These are phyloP conservation scores for Musa itinerans DNA, from an alignment of 176 grass and related monocot species.

Conservation along the genomic window DNA sequence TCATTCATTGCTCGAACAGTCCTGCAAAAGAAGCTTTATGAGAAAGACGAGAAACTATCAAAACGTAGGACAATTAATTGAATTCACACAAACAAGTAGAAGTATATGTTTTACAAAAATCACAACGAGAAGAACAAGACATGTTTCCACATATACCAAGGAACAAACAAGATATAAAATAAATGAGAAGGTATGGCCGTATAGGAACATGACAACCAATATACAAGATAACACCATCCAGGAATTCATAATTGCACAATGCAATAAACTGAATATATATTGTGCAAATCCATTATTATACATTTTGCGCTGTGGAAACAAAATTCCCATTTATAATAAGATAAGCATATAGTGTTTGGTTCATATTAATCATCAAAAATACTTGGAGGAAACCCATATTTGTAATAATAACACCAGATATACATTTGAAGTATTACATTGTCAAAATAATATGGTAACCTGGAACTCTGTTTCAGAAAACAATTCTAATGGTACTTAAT, in stretches of 20 bases:
- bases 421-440: neutral
- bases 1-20: conserved; percentile 86
- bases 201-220: neutral
- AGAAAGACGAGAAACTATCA: neutral
- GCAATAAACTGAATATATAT: no score
- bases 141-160: neutral
- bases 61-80: no score
- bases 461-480: neutral
- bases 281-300: no score
- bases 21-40: conserved; percentile 29
- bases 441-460: neutral
- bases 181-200: neutral
- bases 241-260: neutral
- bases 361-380: no score
- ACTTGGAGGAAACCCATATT: no score
- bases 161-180: neutral
- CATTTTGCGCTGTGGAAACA: no score
- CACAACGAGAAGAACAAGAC: neutral
- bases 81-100: no score
- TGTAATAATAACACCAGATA: no score
- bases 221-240: neutral
- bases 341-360: no score
- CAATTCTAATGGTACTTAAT: neutral
- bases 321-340: no score
- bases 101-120: neutral